Percentiles rank a stretch among this genome's conserved stretches.
phyloP scores from a whole-genome alignment of 2,329 filamentous ascomycete genomes.

The Plenodomus tracheiphilus region DNA sequence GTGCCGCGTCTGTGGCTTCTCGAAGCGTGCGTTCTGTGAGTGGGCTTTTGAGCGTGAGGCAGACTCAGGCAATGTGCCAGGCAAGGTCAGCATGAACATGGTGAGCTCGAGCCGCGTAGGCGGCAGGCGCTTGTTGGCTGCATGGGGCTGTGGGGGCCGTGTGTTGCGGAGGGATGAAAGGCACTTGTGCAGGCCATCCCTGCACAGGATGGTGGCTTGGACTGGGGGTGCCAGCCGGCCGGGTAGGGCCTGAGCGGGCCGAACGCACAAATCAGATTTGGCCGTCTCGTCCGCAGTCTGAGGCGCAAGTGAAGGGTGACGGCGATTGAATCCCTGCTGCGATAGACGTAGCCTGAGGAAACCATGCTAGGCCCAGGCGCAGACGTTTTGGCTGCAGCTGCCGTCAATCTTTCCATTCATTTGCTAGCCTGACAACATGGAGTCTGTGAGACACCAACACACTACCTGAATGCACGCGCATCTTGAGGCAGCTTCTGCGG shows the following conservation, averaged over 20 bases:
- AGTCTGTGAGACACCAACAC: constrained; percentile 30
- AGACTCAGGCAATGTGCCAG: constrained; percentile 42
- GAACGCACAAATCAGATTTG: constrained; percentile 34
- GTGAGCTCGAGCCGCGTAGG: constrained; percentile 35
- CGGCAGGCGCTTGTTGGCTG: constrained; percentile 43
- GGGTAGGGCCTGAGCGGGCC: constrained; percentile 41
- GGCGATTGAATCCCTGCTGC: constrained; percentile 21
- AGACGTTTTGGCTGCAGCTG: constrained; percentile 16
- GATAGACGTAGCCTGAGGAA: background rate
- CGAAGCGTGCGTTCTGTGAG: constrained; percentile 27
- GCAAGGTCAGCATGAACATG: constrained; percentile 28
- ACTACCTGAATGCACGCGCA: constrained; percentile 13
- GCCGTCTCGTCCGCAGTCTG: constrained; percentile 27
- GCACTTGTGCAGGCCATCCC: constrained; percentile 19
- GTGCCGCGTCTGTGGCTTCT: constrained; percentile 42
- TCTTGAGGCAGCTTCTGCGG: constrained; percentile 11
- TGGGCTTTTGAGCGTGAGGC: constrained; percentile 42
- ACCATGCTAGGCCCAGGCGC: constrained; percentile 1
- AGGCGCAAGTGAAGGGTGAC: constrained; percentile 32
- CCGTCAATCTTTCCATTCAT: constrained; percentile 20
- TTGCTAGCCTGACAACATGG: constrained; percentile 13
- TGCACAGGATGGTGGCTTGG: constrained; percentile 25
- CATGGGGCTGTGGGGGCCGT: constrained; percentile 34
- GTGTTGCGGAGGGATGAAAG: constrained; percentile 27
- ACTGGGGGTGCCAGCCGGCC: constrained; percentile 31